Evolutionary conservation across 257 asterid species (phyloP), one percentile per base, ranked within the genome.

Genomic region (Nicotiana noctiflora): DNA sequence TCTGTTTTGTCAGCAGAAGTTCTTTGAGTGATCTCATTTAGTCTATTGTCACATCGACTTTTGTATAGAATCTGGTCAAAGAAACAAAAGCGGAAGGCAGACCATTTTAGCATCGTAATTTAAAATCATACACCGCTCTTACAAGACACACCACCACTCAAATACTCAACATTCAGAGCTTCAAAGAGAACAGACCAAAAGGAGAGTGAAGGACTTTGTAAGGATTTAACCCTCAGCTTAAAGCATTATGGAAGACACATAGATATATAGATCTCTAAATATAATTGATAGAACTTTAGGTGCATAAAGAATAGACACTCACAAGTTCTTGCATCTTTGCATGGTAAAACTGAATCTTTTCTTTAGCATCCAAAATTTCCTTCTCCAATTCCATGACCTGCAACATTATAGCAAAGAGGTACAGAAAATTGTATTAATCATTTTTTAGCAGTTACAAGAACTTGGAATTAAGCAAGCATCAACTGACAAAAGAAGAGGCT

Each of bases 311-410:
- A 59, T 40, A 14, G 81, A 15, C 74, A 90, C 99, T 88, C 90
- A 95, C 99, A 79, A 96, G 94, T 84, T 96, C 99, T 86, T 96
- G 99, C 99, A 94, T 96, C 90, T 96, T 94, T 66, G 90, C 83
- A 82, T 90, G 98, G 87, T 83, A 96, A 88, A 89, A 96, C 81
- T 92, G 94, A 89, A 90, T 86, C 89, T 96, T 96, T 86, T 91
- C 95, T 83, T 85, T 94, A 53, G 99, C 96, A 80, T 96, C 98
- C 53, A 83, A 44, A 56, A 96, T 96, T 53, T 94, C 99, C 89
- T 96, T 96, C 87, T 96, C 99, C 92, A 92, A 87, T 84, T 96
- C 99, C 19, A 87, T 88, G 64, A 96, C 99, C 99, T 95, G 92
- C 86, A 81, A 86, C 65, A 21, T 44, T 12, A 44, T 21, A 21